Evolutionary conservation across 306 rosid genomes (phyloP), one percentile per base, ranked within the genome.

Genomic region (Cucumis hystrix): DNA sequence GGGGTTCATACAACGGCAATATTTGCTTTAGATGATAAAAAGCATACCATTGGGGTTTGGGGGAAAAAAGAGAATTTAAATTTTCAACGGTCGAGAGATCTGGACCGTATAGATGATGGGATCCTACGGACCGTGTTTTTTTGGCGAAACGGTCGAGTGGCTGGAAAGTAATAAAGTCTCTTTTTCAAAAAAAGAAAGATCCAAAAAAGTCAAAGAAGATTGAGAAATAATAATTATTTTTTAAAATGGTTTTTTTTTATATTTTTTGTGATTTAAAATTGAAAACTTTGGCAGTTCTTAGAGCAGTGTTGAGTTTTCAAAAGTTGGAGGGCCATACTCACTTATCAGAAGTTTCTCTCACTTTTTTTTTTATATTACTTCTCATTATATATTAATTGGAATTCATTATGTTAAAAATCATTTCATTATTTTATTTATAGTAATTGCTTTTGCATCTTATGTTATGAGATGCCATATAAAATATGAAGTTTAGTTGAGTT

Each of bases 41-140:
- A 51, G 74, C 43, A 7, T 16, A 39, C 14, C 43, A 49, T 83
- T 62, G 80, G 76, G 70, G 25, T 54, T 39, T 21, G 79, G 60
- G 72, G 72, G 40, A 64, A 67, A 25, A 54, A 60, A 28, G 41
- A 58, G 45, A 45, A 83, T 58, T 81, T 71, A 72, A 77, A 85
- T 41, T 74, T 43, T 33, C 5, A 92, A 92, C 93, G 96, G 92
- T 84, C 97, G 56, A 75, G 68, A 60, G 81, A 87, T 81, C 80
- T 77, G 79, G 70, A 66, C 86, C 87, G 84, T 77, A 18, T 47
- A 75, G 80, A 5, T 37, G 11, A 66, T 62, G 10, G 20, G 65
- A 85, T 81, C 77, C 51, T 59, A 55, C 28, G 78, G 83, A 37
- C 28, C 70, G 3, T 1, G 51, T 28, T 56, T 73, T 23, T 35